Conservation (phyloP, 176 grass and related monocot species). For the Avena insularis region DNA sequence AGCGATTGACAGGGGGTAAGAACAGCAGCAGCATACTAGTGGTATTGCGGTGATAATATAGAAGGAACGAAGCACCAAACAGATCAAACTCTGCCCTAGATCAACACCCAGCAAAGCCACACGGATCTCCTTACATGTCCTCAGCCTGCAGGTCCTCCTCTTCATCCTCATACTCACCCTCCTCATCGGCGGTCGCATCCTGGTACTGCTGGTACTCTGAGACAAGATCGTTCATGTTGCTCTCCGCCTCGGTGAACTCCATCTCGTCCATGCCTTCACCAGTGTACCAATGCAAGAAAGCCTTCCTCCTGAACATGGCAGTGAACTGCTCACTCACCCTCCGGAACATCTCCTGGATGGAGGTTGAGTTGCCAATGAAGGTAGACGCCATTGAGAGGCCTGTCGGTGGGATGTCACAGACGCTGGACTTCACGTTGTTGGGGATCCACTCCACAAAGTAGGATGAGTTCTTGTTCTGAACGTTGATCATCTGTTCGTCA, state of each 20-base stretch:
- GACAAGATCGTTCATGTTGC: constrained; percentile 95
- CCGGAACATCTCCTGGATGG: constrained; percentile 95
- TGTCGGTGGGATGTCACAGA: constrained; percentile 77
- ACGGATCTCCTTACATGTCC: neutral
- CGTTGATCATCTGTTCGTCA: constrained; percentile 89
- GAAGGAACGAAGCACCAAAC: constrained; percentile 20
- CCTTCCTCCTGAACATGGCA: constrained; percentile 93
- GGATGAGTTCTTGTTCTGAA: constrained; percentile 91
- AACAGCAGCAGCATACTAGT: neutral
- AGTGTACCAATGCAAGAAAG: constrained; percentile 87
- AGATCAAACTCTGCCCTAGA: constrained; percentile 27
- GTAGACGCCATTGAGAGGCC: constrained; percentile 88
- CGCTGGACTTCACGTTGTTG: constrained; percentile 90
- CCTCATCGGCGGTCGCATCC: constrained; percentile 69
- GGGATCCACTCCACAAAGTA: constrained; percentile 93
- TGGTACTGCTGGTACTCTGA: constrained; percentile 90
- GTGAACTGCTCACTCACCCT: constrained; percentile 96
- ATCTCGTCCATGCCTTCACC: constrained; percentile 92
- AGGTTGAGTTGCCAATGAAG: constrained; percentile 82
- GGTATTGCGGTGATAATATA: constrained; percentile 21
- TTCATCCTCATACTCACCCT: constrained; percentile 67
- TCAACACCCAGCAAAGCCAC: constrained; percentile 26
- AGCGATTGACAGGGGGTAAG: neutral
- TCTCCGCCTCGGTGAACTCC: constrained; percentile 87
- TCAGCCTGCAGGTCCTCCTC: constrained; percentile 30